Conservation (phyloP, 192 early-diverging fungal species). For the Gamsiella multidivaricata region DNA sequence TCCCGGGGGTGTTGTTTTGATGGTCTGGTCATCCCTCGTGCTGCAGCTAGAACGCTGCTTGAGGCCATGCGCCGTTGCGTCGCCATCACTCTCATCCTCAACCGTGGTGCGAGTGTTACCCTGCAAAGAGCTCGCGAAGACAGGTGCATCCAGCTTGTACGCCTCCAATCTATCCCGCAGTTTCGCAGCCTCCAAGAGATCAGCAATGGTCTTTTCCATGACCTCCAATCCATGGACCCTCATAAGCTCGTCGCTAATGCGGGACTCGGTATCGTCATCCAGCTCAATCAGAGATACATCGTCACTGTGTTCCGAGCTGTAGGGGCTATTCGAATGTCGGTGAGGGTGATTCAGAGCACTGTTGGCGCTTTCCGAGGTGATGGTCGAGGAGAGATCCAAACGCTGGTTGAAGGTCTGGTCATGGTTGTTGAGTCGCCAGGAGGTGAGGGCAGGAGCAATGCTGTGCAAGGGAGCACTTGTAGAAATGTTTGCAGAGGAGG, state of each 20-base stretch:
- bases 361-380: neutral
- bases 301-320: constrained; percentile 26
- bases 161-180: constrained; percentile 40
- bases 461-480: neutral
- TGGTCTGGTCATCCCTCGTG: too few relatives aligned
- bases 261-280: constrained; percentile 15
- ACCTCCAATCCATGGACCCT: neutral
- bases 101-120: neutral
- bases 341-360: neutral
- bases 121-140: constrained; percentile 29
- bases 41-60: neutral
- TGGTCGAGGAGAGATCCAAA: neutral
- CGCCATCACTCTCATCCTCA: too few relatives aligned
- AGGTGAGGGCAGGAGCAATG: constrained; percentile 1
- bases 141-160: constrained; percentile 28
- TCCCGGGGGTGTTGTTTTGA: too few relatives aligned
- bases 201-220: constrained; percentile 16
- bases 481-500: neutral
- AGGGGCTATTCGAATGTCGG: constrained; percentile 8
- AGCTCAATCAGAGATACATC: constrained; percentile 46
- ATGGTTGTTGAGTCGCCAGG: constrained; percentile 10
- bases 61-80: neutral
- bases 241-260: neutral
- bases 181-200: constrained; percentile 17
- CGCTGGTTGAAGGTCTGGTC: neutral